These are phyloP conservation scores for Paraconiothyrium brasiliense DNA, from an alignment of 2,329 filamentous ascomycete species.

Conservation along the genomic window DNA sequence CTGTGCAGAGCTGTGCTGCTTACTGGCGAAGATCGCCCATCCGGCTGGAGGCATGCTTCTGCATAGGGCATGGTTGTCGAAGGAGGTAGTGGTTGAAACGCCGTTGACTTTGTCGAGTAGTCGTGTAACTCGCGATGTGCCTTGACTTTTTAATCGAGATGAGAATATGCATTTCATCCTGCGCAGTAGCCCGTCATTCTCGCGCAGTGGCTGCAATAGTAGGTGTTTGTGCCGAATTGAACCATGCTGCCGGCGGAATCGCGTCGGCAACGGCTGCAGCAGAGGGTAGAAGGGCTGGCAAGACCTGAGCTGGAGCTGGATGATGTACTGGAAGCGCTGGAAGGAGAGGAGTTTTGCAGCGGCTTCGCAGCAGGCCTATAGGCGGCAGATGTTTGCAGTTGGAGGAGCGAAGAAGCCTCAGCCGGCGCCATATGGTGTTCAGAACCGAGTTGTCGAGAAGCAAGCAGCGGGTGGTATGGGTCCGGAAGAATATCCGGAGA, in stretches of 20 bases:
- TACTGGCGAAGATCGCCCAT: background rate
- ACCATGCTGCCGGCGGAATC: slow-evolving; percentile 43
- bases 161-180: slow-evolving; percentile 32
- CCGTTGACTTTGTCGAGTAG: slow-evolving; percentile 2
- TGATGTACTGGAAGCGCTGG: slow-evolving; percentile 20
- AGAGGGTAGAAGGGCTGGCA: slow-evolving; percentile 29
- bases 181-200: slow-evolving; percentile 50
- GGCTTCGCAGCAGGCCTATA: slow-evolving; percentile 43
- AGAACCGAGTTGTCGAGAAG: slow-evolving; percentile 31
- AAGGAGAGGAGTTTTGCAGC: slow-evolving; percentile 29
- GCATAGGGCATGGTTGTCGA: background rate
- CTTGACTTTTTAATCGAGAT: background rate
- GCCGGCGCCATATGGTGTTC: slow-evolving; percentile 31
- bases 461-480: slow-evolving; percentile 48
- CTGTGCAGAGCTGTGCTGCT: background rate
- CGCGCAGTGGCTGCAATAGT: slow-evolving; percentile 54
- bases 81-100: background rate
- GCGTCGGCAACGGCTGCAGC: slow-evolving; percentile 49
- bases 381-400: slow-evolving; percentile 51
- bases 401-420: slow-evolving; percentile 49
- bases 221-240: slow-evolving; percentile 50
- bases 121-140: background rate
- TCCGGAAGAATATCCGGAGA: slow-evolving; percentile 38
- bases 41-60: background rate
- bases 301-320: slow-evolving; percentile 16